Evolutionary conservation across 1,284 basidiomycete species (phyloP).

Genomic region (Vanrija humicola): DNA sequence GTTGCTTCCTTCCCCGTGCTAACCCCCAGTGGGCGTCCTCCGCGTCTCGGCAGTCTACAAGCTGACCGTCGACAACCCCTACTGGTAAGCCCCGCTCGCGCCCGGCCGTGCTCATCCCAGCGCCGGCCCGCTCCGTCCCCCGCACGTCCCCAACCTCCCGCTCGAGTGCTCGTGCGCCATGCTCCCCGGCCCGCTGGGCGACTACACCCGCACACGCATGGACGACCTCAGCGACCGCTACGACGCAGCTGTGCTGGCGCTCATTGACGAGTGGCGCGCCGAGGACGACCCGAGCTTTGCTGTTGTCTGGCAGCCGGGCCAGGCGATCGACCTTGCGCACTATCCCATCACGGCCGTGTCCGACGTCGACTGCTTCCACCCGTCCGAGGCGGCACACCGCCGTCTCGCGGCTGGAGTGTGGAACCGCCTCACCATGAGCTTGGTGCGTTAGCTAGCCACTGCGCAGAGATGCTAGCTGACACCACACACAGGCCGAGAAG

Average conservation of each 20-base stretch:
- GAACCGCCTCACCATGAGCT: slow-evolving; percentile 36
- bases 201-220: slow-evolving; percentile 43
- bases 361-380: slow-evolving; percentile 50
- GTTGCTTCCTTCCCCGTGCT: not conserved
- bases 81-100: slow-evolving; percentile 33
- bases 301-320: slow-evolving; percentile 45
- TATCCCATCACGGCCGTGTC: slow-evolving; percentile 47
- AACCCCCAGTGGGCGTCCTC: slow-evolving; percentile 39
- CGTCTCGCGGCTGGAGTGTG: slow-evolving; percentile 47
- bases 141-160: slow-evolving; percentile 32
- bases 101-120: slow-evolving; percentile 5
- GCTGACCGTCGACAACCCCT: slow-evolving; percentile 36
- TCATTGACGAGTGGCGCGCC: slow-evolving; percentile 38
- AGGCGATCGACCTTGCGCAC: slow-evolving; percentile 38
- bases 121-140: slow-evolving; percentile 24
- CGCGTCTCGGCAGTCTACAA: slow-evolving; percentile 46
- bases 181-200: slow-evolving; percentile 40
- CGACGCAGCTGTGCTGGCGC: slow-evolving; percentile 37
- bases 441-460: not conserved
- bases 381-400: slow-evolving; percentile 42
- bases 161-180: slow-evolving; percentile 45
- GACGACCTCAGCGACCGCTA: slow-evolving; percentile 43
- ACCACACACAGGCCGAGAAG: slow-evolving; percentile 23
- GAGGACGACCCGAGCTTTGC: slow-evolving; percentile 37
- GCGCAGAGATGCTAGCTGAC: not conserved